Percentiles rank a stretch among this genome's conserved stretches.
phyloP scores from a whole-genome alignment of 257 asterid species.

The Handroanthus guayacan region DNA sequence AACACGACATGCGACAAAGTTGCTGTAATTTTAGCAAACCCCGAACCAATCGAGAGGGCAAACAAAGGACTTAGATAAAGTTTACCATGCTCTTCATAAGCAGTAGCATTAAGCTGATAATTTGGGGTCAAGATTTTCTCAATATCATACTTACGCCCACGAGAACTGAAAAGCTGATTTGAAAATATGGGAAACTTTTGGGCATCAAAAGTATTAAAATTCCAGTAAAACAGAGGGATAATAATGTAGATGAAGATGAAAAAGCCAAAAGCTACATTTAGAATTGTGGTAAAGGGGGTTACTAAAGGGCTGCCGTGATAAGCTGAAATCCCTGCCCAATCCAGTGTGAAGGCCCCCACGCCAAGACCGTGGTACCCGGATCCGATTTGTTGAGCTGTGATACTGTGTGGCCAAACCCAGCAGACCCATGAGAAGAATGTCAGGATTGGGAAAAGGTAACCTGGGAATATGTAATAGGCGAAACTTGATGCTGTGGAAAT shows the following conservation, averaged over 20 bases:
- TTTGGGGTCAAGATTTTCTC: not conserved
- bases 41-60: not conserved
- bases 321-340: slow-evolving; percentile 3
- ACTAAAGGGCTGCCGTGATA: slow-evolving; percentile 1
- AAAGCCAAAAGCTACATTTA: not conserved
- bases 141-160: not conserved
- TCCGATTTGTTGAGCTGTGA: not conserved
- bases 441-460: not conserved
- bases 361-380: not conserved
- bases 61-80: slow-evolving; percentile 1
- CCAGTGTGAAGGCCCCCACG: not conserved
- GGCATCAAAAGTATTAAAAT: not conserved
- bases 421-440: slow-evolving; percentile 2
- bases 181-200: not conserved
- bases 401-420: not conserved
- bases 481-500: not conserved
- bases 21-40: not conserved
- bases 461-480: not conserved
- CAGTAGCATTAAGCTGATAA: not conserved
- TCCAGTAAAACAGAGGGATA: not conserved
- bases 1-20: not conserved
- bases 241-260: not conserved
- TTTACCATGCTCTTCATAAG: not conserved
- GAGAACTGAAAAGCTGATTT: not conserved
- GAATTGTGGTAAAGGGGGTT: not conserved